phyloP scores from a whole-genome alignment of 345 rosid species.

The Draba incana region DNA sequence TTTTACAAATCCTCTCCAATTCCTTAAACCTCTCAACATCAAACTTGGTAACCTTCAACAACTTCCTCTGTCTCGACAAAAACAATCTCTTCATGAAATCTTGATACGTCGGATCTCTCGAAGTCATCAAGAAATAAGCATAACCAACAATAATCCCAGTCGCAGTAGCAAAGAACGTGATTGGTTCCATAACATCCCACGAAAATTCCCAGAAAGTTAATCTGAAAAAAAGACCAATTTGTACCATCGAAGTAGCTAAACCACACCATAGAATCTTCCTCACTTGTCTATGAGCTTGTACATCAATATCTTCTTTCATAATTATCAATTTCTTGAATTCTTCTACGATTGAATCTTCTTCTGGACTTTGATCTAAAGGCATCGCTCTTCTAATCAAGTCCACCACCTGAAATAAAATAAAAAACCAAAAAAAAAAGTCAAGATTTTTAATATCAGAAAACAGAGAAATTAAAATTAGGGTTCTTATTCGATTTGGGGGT shows the following conservation, averaged over 20 bases:
- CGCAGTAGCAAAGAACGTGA: constrained; percentile 77
- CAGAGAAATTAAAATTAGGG: not conserved
- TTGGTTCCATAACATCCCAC: constrained; percentile 99
- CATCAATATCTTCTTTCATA: constrained; percentile 84
- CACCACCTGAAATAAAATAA: constrained; percentile 59
- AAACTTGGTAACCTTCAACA: constrained; percentile 64
- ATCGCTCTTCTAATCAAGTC: constrained; percentile 79
- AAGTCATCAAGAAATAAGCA: constrained; percentile 83
- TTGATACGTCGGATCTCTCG: constrained; percentile 91
- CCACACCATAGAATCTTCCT: constrained; percentile 78
- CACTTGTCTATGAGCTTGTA: constrained; percentile 84
- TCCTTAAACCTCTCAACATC: constrained; percentile 71
- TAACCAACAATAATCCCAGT: constrained; percentile 78
- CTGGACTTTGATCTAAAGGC: constrained; percentile 66
- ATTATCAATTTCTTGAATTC: constrained; percentile 63
- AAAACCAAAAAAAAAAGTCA: not conserved
- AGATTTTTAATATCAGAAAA: not conserved
- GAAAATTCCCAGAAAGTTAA: constrained; percentile 98
- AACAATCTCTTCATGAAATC: constrained; percentile 95
- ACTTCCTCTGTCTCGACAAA: constrained; percentile 77
- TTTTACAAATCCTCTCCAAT: constrained; percentile 59
- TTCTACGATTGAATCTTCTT: constrained; percentile 70
- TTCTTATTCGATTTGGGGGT: not conserved
- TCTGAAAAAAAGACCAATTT: constrained; percentile 76
- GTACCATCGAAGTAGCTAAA: constrained; percentile 60